phyloP scores from a whole-genome alignment of 768 basidiomycete genomes.

The Pulveroboletus sp. region DNA sequence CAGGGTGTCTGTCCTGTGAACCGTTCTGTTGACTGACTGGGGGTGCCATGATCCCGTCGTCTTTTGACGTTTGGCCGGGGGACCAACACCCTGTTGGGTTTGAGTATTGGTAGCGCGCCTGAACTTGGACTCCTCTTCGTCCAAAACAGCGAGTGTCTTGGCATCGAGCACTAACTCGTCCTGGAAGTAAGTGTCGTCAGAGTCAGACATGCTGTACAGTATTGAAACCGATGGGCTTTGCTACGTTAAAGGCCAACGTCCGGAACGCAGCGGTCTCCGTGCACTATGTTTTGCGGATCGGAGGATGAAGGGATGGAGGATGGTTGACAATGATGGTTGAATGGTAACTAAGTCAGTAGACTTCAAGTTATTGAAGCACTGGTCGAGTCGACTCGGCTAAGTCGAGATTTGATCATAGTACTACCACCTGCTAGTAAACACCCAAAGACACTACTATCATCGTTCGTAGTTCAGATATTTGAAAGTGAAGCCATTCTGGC shows the following conservation, averaged over 20 bases:
- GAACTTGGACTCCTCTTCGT: slow-evolving; percentile 50
- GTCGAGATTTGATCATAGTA: too few species aligned
- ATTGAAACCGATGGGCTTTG: neutral
- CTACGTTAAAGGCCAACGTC: neutral
- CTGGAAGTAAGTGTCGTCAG: slow-evolving; percentile 65
- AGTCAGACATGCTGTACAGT: slow-evolving; percentile 57
- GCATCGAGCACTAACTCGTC: slow-evolving; percentile 68
- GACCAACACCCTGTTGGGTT: slow-evolving; percentile 26
- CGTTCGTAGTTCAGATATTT: too few species aligned
- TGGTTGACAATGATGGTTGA: neutral
- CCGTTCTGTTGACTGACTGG: slow-evolving; percentile 28
- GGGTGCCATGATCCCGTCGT: slow-evolving; percentile 45
- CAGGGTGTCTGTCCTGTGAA: slow-evolving; percentile 22
- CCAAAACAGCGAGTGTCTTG: slow-evolving; percentile 56
- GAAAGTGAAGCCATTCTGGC: too few species aligned
- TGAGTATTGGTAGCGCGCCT: slow-evolving; percentile 24
- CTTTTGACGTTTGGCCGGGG: slow-evolving; percentile 56
- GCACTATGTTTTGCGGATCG: neutral
- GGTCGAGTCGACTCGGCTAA: too few species aligned
- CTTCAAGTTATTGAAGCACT: too few species aligned
- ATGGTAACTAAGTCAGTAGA: too few species aligned
- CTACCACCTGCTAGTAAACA: too few species aligned
- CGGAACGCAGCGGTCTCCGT: neutral
- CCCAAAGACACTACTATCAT: too few species aligned
- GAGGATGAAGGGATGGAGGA: neutral